Conservation (phyloP, 2,329 filamentous ascomycete genomes). For the Phaeomoniella chlamydospora region DNA sequence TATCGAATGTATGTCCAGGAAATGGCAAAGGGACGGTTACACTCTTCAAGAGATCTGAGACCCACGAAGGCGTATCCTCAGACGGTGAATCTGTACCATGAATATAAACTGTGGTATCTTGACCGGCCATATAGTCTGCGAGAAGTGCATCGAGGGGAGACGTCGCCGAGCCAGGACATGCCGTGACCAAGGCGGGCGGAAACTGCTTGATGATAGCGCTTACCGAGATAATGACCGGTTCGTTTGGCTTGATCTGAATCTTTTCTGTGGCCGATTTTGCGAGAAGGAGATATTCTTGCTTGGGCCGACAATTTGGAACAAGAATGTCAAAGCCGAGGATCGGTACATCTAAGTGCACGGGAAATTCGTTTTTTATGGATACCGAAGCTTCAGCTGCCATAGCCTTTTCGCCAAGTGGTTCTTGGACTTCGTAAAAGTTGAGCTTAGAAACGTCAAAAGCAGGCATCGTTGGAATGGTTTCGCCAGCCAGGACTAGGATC, state of each 20-base stretch:
- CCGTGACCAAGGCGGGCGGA: conserved; percentile 54
- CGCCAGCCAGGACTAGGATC: conserved; percentile 58
- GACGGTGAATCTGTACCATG: conserved; percentile 58
- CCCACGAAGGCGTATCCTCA: conserved; percentile 63
- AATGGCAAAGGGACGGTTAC: conserved; percentile 76
- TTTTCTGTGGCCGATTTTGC: conserved; percentile 58
- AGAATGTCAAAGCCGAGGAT: conserved; percentile 72
- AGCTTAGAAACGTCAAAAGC: conserved; percentile 70
- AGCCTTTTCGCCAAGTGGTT: conserved; percentile 41
- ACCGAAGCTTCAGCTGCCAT: conserved; percentile 72
- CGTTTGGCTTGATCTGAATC: conserved; percentile 53
- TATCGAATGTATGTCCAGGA: conserved; percentile 66
- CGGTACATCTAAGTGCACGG: conserved; percentile 62
- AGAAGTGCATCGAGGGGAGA: conserved; percentile 79
- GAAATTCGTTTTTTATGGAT: conserved; percentile 59
- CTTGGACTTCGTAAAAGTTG: conserved; percentile 57
- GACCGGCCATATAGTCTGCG: conserved; percentile 65
- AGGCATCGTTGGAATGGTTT: conserved; percentile 62
- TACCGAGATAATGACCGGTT: conserved; percentile 54
- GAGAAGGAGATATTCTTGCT: conserved; percentile 61
- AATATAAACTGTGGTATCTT: conserved; percentile 66
- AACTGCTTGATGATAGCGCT: conserved; percentile 59
- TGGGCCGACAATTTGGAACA: conserved; percentile 62
- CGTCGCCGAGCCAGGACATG: conserved; percentile 60
- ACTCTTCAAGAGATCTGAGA: conserved; percentile 63